Conservation (phyloP, 129 eudicot genomes). For the Tanacetum coccineum region DNA sequence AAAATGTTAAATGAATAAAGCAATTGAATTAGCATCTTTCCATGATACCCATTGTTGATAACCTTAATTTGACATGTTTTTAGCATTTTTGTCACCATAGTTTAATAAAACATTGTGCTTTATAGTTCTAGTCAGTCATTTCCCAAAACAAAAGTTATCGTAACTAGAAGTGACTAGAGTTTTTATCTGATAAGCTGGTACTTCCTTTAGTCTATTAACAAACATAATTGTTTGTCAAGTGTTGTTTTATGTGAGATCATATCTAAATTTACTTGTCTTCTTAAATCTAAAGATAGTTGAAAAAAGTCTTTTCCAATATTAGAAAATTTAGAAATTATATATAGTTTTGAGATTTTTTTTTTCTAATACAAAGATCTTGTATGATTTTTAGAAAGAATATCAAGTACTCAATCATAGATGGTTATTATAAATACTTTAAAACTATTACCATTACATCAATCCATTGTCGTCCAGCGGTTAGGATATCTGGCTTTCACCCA, state of each 20-base stretch:
- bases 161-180: too few species aligned
- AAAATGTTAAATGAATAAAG: conserved; percentile 27
- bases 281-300: too few species aligned
- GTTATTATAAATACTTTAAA: not conserved
- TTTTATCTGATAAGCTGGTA: too few species aligned
- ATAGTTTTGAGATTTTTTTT: too few species aligned
- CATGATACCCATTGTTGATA: conserved; percentile 5
- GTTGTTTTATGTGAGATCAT: too few species aligned
- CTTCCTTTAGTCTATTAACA: too few species aligned
- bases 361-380: too few species aligned
- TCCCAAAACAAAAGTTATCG: not conserved
- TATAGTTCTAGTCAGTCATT: not conserved
- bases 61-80: not conserved
- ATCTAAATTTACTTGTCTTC: too few species aligned
- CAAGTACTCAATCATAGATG: not conserved
- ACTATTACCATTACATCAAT: not conserved
- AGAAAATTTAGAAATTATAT: too few species aligned
- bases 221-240: too few species aligned
- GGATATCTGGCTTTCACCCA: conserved; percentile 99
- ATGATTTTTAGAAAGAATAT: too few species aligned
- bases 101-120: not conserved
- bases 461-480: conserved; percentile 97
- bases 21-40: conserved; percentile 12
- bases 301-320: too few species aligned
- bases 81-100: not conserved